Conservation (phyloP, 768 basidiomycete species). For the Hygrocybe punicea region DNA sequence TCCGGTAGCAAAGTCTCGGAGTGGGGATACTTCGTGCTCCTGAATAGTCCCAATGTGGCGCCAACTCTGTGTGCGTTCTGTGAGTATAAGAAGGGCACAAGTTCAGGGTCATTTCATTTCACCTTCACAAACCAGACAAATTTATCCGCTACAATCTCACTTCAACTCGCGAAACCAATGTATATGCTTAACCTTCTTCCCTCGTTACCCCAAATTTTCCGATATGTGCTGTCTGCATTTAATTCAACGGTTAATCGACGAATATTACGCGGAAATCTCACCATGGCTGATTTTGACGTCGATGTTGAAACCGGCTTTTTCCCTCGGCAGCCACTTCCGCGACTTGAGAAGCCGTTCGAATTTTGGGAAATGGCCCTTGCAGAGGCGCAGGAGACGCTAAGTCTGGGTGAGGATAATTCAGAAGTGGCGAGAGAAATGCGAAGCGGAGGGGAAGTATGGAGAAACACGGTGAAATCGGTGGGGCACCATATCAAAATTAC, state of each 20-base stretch:
- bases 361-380: slow-evolving; percentile 71
- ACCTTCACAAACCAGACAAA: not conserved
- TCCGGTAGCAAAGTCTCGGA: not conserved
- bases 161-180: slow-evolving; percentile 25
- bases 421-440: slow-evolving; percentile 48
- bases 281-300: slow-evolving; percentile 50
- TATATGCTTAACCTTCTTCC: slow-evolving; percentile 47
- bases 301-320: slow-evolving; percentile 77
- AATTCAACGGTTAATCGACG: slow-evolving; percentile 41
- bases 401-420: slow-evolving; percentile 54
- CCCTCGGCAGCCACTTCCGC: slow-evolving; percentile 60
- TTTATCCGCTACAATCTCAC: not conserved
- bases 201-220: slow-evolving; percentile 50
- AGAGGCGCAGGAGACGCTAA: slow-evolving; percentile 51
- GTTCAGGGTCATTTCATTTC: not conserved
- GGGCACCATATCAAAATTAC: slow-evolving; percentile 28
- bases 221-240: slow-evolving; percentile 45
- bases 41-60: slow-evolving; percentile 1
- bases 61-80: not conserved
- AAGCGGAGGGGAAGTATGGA: slow-evolving; percentile 63
- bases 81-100: slow-evolving; percentile 1
- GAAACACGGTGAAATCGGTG: slow-evolving; percentile 58
- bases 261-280: slow-evolving; percentile 32
- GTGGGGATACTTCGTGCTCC: not conserved
- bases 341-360: slow-evolving; percentile 49